Evolutionary conservation across 192 early-diverging fungal species (phyloP).

Genomic region (Coemansia aciculifera): DNA sequence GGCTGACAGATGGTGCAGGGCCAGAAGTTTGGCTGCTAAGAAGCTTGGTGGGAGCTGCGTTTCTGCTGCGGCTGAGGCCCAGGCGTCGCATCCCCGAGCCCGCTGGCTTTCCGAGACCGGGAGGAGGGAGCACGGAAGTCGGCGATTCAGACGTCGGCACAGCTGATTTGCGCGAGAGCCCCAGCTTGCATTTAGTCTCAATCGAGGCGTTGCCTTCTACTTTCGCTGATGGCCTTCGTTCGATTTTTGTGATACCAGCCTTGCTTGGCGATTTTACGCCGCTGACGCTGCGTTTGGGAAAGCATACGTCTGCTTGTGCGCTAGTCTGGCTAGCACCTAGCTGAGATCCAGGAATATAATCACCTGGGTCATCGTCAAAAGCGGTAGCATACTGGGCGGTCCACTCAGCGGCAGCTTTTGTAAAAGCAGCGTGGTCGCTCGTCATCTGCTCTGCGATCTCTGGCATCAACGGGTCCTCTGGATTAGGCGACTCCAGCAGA

Average conservation of each 20-base stretch:
- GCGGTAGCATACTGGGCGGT: slow-evolving; percentile 32
- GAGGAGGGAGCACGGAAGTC: slow-evolving; percentile 5
- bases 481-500: slow-evolving; percentile 68
- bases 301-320: background rate
- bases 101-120: slow-evolving; percentile 18
- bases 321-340: background rate
- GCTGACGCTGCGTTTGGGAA: background rate
- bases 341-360: slow-evolving; percentile 10
- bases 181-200: slow-evolving; percentile 12
- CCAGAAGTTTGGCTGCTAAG: background rate
- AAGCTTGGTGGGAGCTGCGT: background rate
- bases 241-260: no score
- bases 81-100: slow-evolving; percentile 30
- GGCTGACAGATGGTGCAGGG: background rate
- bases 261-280: background rate
- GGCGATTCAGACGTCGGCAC: slow-evolving; percentile 11
- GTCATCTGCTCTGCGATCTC: slow-evolving; percentile 57
- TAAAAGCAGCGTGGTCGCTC: slow-evolving; percentile 24
- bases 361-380: slow-evolving; percentile 18
- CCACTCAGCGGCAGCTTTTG: slow-evolving; percentile 29
- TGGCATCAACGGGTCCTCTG: slow-evolving; percentile 70
- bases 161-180: slow-evolving; percentile 29
- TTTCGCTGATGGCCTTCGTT: background rate
- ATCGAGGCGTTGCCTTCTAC: background rate
- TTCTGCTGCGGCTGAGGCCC: slow-evolving; percentile 45